Base-by-base conservation (phyloP, 257 asterid species). In the Ballota nigra region DNA sequence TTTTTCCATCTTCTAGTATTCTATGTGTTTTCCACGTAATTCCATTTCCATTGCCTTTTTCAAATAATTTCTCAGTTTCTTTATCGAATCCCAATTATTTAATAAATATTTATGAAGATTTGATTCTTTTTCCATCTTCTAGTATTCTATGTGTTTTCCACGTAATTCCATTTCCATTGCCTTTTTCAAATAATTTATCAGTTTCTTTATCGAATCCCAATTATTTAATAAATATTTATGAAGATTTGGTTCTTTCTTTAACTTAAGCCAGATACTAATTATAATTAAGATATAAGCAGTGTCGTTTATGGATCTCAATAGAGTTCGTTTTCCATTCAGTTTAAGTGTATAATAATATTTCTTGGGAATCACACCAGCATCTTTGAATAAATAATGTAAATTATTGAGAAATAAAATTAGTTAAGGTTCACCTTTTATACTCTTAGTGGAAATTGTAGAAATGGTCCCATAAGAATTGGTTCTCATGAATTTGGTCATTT, bases 241-340 rank as follows among this genome's bases (percentile, higher is more conserved):
- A 49, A 72, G 77, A 72, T 57, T 33, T 64, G 62, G 77, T 69
- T 68, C 75, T 45, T 45, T 63, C 24, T 26, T 66, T 40, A 29
- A 59, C 64, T 62, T 19, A 67, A 62, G 3, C 15, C 19, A 68
- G 29, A 4, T 33, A 33, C 38, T 36, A 36, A 36, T 36, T 36
- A 36, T 8, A 12, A 36, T 0, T 36, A 36, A 8, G 9, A 41
- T 36, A 45, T 18, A 41, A 31, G 23, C 22, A 23, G 58, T 71
- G 45, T 59, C 45, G 70, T 33, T 79, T 36, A 70, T 60, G 22
- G 19, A 52, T 15, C 22, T 15, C 12, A 9, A 0, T 40, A 22
- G 55, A 31, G 59, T 55, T 65, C 19, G 7, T 41, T 31, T 58
- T 29, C 61, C 40, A 45, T 12, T 7, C 33, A 62, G 13, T 55